Evolutionary conservation across 192 early-diverging fungal genomes (phyloP), one percentile per base, ranked within the genome.

Genomic region (Physocladia obscura): DNA sequence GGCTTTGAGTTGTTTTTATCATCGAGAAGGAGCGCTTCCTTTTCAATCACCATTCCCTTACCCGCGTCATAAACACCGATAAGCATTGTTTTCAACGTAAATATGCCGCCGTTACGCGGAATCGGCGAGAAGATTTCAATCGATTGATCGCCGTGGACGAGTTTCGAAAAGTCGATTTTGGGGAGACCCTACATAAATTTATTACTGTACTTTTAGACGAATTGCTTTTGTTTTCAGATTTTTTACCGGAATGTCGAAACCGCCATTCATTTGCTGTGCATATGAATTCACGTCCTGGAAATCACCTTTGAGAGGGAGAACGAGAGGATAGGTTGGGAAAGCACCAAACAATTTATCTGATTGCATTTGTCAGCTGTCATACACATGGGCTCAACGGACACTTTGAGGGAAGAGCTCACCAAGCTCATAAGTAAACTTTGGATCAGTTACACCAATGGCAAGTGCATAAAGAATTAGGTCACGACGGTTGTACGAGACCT

Each of bases 401-500:
- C n/a, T n/a, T n/a, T n/a, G n/a, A 26, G 52, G 50, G 4, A 24
- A 27, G 17, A 24, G 27, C 67, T 1, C 57, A 73, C 68, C 67
- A 24, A 84, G 67, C 78, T 92, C 91, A 74, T 90, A 92, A 22
- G 86, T 77, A 63, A 79, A 92, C 51, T 82, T 75, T 29, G 88
- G 78, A 31, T 92, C 90, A 30, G 76, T 73, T 55, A 86, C 79
- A 19, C 88, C 88, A 27, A 92, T 79, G 5, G 89, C 83, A 21
- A 91, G 62, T 8, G 90, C 89, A 58, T 92, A 92, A n/a, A 92
- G 71, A 51, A 91, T 81, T 4, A 89, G 73, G 69, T 92, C 91
- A 5, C 90, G 57, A 6, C 57, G 57, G 36, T 59, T 59, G 57
- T 59, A 59, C 15, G 29, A 15, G 17, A 59, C 57, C 57, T 59